Percentiles rank a stretch among this genome's conserved stretches.
These are phyloP conservation scores for Pleurotus pulmonarius DNA, from an alignment of 768 basidiomycete genomes.

Conservation along the genomic window DNA sequence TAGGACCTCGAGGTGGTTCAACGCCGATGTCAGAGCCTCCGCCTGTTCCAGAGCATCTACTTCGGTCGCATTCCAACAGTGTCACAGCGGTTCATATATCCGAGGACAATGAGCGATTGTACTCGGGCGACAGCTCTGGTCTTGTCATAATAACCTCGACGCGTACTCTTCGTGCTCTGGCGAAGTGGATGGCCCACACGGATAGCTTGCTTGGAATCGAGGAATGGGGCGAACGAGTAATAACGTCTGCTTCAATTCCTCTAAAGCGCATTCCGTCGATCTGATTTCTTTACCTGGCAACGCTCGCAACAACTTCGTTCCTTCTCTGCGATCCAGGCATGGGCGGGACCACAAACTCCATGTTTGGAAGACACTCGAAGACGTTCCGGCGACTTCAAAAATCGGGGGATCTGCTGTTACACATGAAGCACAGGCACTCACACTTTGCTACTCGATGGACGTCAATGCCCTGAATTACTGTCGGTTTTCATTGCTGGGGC, in stretches of 20 bases:
- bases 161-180: slow-evolving; percentile 65
- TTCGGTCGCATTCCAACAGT: slow-evolving; percentile 69
- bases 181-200: slow-evolving; percentile 76
- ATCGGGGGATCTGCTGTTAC: slow-evolving; percentile 58
- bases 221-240: slow-evolving; percentile 61
- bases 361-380: slow-evolving; percentile 58
- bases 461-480: slow-evolving; percentile 95
- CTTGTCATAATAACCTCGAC: slow-evolving; percentile 76
- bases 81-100: slow-evolving; percentile 64
- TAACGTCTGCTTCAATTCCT: slow-evolving; percentile 63
- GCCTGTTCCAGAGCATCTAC: slow-evolving; percentile 65
- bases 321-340: slow-evolving; percentile 46
- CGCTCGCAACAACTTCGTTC: background rate
- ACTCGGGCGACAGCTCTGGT: slow-evolving; percentile 83
- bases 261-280: background rate
- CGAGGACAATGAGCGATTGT: slow-evolving; percentile 71
- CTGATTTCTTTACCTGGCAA: background rate
- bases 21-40: slow-evolving; percentile 12
- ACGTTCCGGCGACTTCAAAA: slow-evolving; percentile 34
- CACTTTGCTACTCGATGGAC: slow-evolving; percentile 66
- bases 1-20: no score
- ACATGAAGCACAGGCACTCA: slow-evolving; percentile 45
- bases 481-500: slow-evolving; percentile 68
- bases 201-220: slow-evolving; percentile 75
- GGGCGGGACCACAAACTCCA: slow-evolving; percentile 85